A percentile compares a stretch with the other conserved stretches of the same genome.
These are phyloP conservation scores for Alternaria sp. DNA, from an alignment of 2,329 filamentous ascomycete species.

Conservation along the genomic window DNA sequence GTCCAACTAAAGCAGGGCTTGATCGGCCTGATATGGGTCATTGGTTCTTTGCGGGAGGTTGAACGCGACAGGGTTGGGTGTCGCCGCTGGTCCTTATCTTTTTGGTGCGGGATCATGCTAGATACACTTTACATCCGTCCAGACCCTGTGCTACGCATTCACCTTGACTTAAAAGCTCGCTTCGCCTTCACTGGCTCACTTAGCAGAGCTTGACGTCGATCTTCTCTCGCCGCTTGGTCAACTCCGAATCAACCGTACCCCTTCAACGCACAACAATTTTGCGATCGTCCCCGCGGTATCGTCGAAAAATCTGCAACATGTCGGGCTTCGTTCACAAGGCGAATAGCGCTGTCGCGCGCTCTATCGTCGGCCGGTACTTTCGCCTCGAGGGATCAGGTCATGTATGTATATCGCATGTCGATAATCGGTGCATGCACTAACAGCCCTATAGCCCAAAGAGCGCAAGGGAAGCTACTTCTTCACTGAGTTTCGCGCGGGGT, in stretches of 20 bases:
- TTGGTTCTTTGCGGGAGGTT: slow-evolving; percentile 13
- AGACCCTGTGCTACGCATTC: slow-evolving; percentile 19
- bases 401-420: slow-evolving; percentile 62
- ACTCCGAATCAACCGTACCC: slow-evolving; percentile 8
- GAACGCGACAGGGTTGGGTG: slow-evolving; percentile 12
- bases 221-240: slow-evolving; percentile 11
- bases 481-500: slow-evolving; percentile 82
- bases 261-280: slow-evolving; percentile 8
- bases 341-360: slow-evolving; percentile 46
- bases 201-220: slow-evolving; percentile 17
- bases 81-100: slow-evolving; percentile 45
- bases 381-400: slow-evolving; percentile 82
- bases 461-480: slow-evolving; percentile 80
- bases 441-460: slow-evolving; percentile 56
- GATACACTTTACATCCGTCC: slow-evolving; percentile 23
- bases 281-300: slow-evolving; percentile 6
- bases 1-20: slow-evolving; percentile 12
- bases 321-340: slow-evolving; percentile 44
- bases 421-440: slow-evolving; percentile 10
- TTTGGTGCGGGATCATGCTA: slow-evolving; percentile 39
- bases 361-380: slow-evolving; percentile 62
- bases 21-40: slow-evolving; percentile 16
- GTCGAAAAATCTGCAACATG: slow-evolving; percentile 34
- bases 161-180: slow-evolving; percentile 20
- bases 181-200: slow-evolving; percentile 13